Evolutionary conservation across 2,329 filamentous ascomycete species (phyloP), one percentile per base, ranked within the genome.

Genomic region (Aspergillus sp.): DNA sequence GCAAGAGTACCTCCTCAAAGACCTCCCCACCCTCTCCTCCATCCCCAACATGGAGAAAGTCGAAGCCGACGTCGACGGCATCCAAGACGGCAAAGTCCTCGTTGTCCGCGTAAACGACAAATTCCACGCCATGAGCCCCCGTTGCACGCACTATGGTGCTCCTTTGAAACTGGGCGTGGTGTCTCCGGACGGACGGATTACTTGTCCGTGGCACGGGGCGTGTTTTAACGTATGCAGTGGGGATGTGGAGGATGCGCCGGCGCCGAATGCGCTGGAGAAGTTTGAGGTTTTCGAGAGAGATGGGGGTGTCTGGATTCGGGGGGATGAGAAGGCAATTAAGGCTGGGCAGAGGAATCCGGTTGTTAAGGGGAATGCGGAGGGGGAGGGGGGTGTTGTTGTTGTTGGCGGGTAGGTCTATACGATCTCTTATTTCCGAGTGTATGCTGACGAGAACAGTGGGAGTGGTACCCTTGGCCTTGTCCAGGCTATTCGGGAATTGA

Each of bases 201-300:
- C 88, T 5, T 98, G 93, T 67, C 90, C 91, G 3, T 97, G 93
- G 93, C 91, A 97, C 66, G 91, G 91, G 74, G 93, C 93, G 49
- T 98, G 93, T 75, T 98, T 96, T 74, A 93, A 89, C 53, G 82
- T 88, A 53, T 79, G 80, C 48, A 94, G 86, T 5, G 93, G 93
- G 46, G 93, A 98, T 60, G 87, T 97, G 50, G 93, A 98, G 71
- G 89, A 97, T 63, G 90, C 91, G 0, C 93, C 93, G 0, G 93
- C 88, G 2, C 80, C 95, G 22, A 89, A 97, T 61, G 79, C 87
- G n/a, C 74, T 98, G 22, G 80, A 86, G 41, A 84, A 85, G 44
- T 98, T 94, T 73, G 83, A 88, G 46, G 75, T 96, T 27, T 74
- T 82, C 27, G 84, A 95, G 66, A 90, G 85, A 62, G 82, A 93